Conservation (phyloP, 208 protist genomes). For the Leishmania lainsoni region DNA sequence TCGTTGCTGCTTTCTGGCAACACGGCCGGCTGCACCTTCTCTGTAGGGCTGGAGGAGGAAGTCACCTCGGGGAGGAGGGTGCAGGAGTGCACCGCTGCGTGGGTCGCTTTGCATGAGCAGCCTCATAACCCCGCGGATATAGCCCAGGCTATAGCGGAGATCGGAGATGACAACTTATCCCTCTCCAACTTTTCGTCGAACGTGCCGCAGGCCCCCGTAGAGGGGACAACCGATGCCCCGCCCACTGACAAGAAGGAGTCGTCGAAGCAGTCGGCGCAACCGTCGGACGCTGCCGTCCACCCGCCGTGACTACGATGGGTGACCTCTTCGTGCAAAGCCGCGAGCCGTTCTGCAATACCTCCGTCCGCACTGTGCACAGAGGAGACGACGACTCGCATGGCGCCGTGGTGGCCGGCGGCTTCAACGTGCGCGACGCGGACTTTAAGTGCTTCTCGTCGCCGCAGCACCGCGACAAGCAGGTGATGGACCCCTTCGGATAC, state of each 20-base stretch:
- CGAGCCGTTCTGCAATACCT: constrained; percentile 49
- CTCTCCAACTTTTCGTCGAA: background rate
- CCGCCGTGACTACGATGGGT: constrained; percentile 3
- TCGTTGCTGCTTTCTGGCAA: constrained; percentile 27
- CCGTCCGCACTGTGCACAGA: constrained; percentile 5
- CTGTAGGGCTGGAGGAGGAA: constrained; percentile 3
- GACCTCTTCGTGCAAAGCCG: constrained; percentile 40
- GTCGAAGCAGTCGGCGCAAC: background rate
- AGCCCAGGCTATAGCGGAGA: background rate
- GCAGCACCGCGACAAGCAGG: constrained; percentile 28
- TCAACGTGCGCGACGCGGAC: constrained; percentile 15
- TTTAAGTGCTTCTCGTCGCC: constrained; percentile 18
- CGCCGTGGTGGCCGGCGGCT: background rate
- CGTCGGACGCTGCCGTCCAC: background rate
- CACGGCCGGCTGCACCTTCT: constrained; percentile 18
- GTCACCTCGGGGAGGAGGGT: constrained; percentile 10
- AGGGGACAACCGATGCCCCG: background rate
- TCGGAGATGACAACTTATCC: constrained; percentile 6
- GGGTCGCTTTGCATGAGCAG: constrained; percentile 22
- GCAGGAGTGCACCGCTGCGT: constrained; percentile 20
- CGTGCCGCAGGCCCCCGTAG: background rate
- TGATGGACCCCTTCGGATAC: constrained; percentile 37
- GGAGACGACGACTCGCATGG: background rate
- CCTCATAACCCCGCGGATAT: background rate
- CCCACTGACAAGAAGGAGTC: background rate